A percentile compares a stretch with the other conserved stretches of the same genome.
Evolutionary conservation across 2,329 filamentous ascomycete species (phyloP).

Genomic region (Chaetomiaceae sp.): DNA sequence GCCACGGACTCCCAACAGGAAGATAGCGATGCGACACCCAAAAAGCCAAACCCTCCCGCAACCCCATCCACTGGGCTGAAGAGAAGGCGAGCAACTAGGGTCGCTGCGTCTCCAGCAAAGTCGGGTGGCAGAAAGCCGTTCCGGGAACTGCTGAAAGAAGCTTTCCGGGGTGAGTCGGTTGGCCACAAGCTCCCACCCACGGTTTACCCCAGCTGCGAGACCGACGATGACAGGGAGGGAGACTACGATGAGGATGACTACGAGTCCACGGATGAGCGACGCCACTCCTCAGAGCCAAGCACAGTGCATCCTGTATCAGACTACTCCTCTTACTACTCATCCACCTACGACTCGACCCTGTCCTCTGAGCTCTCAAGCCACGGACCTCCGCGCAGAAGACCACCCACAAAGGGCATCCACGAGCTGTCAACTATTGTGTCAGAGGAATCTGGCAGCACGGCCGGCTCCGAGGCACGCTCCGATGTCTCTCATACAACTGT

Average conservation of each 20-base stretch:
- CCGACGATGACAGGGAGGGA: conserved; percentile 27
- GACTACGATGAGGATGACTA: conserved; percentile 26
- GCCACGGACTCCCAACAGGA: conserved; percentile 17
- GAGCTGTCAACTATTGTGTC: conserved; percentile 57
- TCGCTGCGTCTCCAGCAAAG: conserved; percentile 46
- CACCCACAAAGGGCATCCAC: conserved; percentile 52
- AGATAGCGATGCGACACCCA: conserved; percentile 26
- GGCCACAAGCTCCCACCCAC: conserved; percentile 42
- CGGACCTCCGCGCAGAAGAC: conserved; percentile 28
- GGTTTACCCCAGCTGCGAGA: conserved; percentile 44
- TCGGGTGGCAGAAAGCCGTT: conserved; percentile 45
- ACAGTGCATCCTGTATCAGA: conserved; percentile 33
- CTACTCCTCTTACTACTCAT: conserved; percentile 25
- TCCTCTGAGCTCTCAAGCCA: conserved; percentile 27
- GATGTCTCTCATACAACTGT: conserved; percentile 47
- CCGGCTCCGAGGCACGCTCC: conserved; percentile 49
- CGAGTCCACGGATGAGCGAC: conserved; percentile 25
- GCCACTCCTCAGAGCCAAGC: conserved; percentile 32
- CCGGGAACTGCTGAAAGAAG: conserved; percentile 56
- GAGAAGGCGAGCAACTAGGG: conserved; percentile 53
- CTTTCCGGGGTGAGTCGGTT: conserved; percentile 58
- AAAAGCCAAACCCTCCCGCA: conserved; percentile 31
- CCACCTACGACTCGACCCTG: conserved; percentile 30
- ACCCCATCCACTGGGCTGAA: conserved; percentile 42
- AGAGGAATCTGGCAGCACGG: conserved; percentile 43